Base-by-base conservation (phyloP, 2,329 filamentous ascomycete genomes). In the Fusarium longipes region DNA sequence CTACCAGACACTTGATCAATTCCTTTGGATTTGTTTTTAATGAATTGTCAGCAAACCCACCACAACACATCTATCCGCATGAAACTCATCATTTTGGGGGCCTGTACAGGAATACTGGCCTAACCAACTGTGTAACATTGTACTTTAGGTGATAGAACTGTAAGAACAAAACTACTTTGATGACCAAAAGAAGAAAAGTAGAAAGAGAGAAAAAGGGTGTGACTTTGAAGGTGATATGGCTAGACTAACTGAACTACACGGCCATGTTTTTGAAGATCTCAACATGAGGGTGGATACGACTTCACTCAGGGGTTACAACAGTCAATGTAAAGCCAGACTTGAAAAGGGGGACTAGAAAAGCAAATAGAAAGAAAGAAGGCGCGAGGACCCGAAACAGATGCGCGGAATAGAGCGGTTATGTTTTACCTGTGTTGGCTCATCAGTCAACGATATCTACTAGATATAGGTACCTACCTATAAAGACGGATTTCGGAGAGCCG, bases 131-230 rank as follows among this genome's bases (percentile, higher is more conserved):
- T 74, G 70, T 72, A 73, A 56, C 63, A 68, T 63, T 68, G 65
- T 68, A 74, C 66, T 63, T 52, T 65, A 71, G 70, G 69, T 52
- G 55, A 69, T 71, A 73, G 70, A 74, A 68, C 32, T 74, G 72
- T 74, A 74, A 47, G 58, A 63, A 22, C 40, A 40, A 35, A 14
- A 40, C 22, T 27, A 60, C 25, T 30, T 42, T 58, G 44, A 63
- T 45, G 51, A 64, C 24, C 18, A 24, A 12, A 25, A 9, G n/a
- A 38, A 49, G 14, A 38, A 24, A 24, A 32, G n/a, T n/a, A n/a
- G n/a, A n/a, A n/a, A n/a, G n/a, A n/a, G n/a, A n/a, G n/a, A n/a
- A n/a, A n/a, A n/a, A n/a, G n/a, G 11, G n/a, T 12, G n/a, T 18
- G 17, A 15, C 9, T 25, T 18, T 20, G 17, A 32, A 22, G 15